Percentiles rank a stretch among this genome's conserved stretches.
These are phyloP conservation scores for Mercurialis annua DNA, from an alignment of 345 rosid genomes.

Conservation along the genomic window DNA sequence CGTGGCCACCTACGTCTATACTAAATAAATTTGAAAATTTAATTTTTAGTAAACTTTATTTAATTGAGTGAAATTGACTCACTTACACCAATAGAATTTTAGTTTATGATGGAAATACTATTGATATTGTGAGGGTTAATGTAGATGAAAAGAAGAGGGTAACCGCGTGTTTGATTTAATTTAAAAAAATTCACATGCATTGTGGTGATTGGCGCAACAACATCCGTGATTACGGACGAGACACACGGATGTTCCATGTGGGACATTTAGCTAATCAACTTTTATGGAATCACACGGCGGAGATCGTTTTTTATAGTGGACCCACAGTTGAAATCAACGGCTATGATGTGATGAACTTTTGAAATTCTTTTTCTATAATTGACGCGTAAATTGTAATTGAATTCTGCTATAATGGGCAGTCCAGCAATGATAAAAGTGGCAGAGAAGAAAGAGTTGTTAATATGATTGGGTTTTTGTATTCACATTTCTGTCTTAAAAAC, in stretches of 20 bases:
- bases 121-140: background rate
- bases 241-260: conserved; percentile 43
- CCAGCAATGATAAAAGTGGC: conserved; percentile 2
- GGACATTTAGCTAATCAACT: background rate
- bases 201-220: background rate
- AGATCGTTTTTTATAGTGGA: background rate
- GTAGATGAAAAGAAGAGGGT: background rate
- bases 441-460: background rate
- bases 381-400: conserved; percentile 13
- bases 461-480: background rate
- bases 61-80: too few relatives aligned
- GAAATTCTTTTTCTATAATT: background rate
- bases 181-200: background rate
- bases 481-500: too few relatives aligned
- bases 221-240: conserved; percentile 48
- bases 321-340: background rate
- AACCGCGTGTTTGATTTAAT: conserved; percentile 20
- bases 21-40: too few relatives aligned
- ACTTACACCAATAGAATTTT: too few relatives aligned
- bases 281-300: background rate
- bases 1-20: too few relatives aligned
- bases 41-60: too few relatives aligned
- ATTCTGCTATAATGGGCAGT: background rate
- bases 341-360: background rate
- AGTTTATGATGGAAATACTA: background rate